A percentile compares a stretch with the other conserved stretches of the same genome.
phyloP scores from a whole-genome alignment of 179 eudicot genomes.

The Drosera spatulata region DNA sequence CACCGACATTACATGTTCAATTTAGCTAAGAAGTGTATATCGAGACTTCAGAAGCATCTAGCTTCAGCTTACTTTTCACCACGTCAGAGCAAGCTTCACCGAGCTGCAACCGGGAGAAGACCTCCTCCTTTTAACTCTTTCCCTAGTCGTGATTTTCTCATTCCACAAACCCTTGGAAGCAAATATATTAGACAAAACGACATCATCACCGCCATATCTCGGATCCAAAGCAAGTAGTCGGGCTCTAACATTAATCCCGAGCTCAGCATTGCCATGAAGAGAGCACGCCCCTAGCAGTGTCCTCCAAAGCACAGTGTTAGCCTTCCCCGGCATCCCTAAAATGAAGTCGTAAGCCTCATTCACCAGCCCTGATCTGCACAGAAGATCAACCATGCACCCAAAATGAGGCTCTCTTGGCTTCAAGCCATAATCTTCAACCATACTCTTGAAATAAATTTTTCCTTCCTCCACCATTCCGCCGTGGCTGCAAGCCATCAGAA shows the following conservation, averaged over 20 bases:
- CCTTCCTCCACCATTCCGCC: conserved; percentile 38
- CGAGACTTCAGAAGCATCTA: too few species aligned
- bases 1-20: too few species aligned
- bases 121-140: conserved; percentile 8
- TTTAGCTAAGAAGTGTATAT: too few species aligned
- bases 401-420: conserved; percentile 35
- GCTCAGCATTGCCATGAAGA: conserved; percentile 21
- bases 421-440: conserved; percentile 24
- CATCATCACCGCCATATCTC: conserved; percentile 24
- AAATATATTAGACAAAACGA: conserved; percentile 33
- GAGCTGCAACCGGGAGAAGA: conserved; percentile 34
- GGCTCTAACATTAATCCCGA: conserved; percentile 22
- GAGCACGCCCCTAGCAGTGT: conserved; percentile 41
- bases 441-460: conserved; percentile 23
- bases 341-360: conserved; percentile 34
- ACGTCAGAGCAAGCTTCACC: conserved; percentile 17
- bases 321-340: conserved; percentile 20
- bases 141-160: conserved; percentile 26
- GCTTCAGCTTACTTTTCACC: too few species aligned
- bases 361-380: conserved; percentile 28
- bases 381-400: conserved; percentile 50
- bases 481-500: conserved; percentile 43
- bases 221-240: conserved; percentile 21
- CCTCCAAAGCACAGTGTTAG: conserved; percentile 39
- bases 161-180: conserved; percentile 38